A percentile compares a stretch with the other conserved stretches of the same genome.
Evolutionary conservation across 2,329 filamentous ascomycete species (phyloP).

Genomic region (Colletotrichum cordylinicola): DNA sequence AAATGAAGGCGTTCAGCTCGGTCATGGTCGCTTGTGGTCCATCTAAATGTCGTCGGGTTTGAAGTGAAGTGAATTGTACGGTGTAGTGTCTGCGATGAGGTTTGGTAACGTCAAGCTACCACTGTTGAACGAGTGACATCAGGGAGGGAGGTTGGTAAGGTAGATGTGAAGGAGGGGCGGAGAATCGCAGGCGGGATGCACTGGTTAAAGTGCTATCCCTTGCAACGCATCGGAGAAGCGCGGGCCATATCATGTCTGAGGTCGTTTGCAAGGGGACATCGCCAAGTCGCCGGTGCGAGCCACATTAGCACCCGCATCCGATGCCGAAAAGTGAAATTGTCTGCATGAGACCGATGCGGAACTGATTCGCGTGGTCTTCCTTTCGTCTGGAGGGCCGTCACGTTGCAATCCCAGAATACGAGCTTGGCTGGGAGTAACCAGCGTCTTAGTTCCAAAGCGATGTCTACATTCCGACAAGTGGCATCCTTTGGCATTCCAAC

Average conservation of each 20-base stretch:
- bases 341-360: not conserved
- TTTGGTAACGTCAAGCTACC: not conserved
- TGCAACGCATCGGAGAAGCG: not conserved
- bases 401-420: not conserved
- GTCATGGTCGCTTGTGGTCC: conserved; percentile 4
- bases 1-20: conserved; percentile 29
- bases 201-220: not conserved
- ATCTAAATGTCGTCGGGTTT: not conserved
- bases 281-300: not conserved
- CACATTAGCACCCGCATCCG: not conserved
- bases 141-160: not conserved
- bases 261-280: not conserved
- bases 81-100: not conserved
- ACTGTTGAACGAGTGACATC: not conserved
- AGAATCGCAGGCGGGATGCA: not conserved
- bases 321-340: not conserved
- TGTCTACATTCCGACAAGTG: conserved; percentile 1
- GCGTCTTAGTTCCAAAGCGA: not conserved
- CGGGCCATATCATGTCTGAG: not conserved
- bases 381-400: not conserved
- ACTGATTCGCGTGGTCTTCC: not conserved
- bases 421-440: not conserved
- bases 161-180: not conserved
- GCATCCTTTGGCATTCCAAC: not conserved
- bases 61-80: not conserved